Evolutionary conservation across 306 rosid species (phyloP).

Genomic region (Castanospermum australe): DNA sequence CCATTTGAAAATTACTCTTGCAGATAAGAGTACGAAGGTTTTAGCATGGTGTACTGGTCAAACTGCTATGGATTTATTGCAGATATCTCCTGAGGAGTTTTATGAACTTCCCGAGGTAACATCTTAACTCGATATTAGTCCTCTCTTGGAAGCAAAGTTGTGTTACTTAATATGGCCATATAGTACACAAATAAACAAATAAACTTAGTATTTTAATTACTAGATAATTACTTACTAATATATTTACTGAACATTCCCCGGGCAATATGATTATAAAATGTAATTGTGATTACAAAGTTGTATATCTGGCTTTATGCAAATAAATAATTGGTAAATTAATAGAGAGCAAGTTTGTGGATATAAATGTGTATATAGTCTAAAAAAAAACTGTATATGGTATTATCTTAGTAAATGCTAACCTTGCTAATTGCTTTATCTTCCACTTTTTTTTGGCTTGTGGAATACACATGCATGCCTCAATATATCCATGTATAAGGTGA

Average conservation of each 20-base stretch:
- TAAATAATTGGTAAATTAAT: no score
- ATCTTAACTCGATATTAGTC: neutral
- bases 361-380: no score
- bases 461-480: neutral
- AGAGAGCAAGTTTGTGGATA: no score
- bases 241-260: neutral
- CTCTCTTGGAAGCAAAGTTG: neutral
- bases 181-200: neutral
- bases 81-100: conserved; percentile 87
- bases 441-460: neutral
- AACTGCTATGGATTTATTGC: conserved; percentile 87
- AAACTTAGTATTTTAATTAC: neutral
- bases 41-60: conserved; percentile 87
- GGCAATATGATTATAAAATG: neutral
- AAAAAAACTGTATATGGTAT: neutral
- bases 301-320: no score
- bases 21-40: conserved; percentile 68
- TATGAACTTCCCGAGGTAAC: conserved; percentile 85
- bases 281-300: neutral
- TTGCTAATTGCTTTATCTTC: neutral
- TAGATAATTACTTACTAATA: no score
- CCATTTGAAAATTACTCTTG: conserved; percentile 77
- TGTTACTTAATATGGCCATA: neutral
- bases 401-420: neutral
- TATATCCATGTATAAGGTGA: neutral